Percentiles rank a stretch among this genome's conserved stretches.
Conservation (phyloP, 2,329 filamentous ascomycete genomes). For the Ceratocystis variospora region DNA sequence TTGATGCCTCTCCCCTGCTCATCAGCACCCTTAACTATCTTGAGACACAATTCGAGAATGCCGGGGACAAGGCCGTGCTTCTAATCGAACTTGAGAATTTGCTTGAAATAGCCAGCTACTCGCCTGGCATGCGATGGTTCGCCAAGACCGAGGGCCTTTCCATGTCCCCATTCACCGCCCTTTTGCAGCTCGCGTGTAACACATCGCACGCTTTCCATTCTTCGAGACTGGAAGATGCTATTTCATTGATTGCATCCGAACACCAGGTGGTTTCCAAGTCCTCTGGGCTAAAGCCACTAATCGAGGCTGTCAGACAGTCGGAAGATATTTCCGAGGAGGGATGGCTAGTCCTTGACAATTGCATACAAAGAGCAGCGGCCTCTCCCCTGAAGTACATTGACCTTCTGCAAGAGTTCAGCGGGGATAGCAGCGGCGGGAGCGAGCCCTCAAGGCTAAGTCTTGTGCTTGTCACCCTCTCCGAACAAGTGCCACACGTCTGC, state of each 20-base stretch:
- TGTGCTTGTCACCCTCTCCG: slow-evolving; percentile 53
- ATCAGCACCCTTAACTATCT: slow-evolving; percentile 52
- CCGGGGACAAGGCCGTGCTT: slow-evolving; percentile 39
- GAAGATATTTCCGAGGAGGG: slow-evolving; percentile 31
- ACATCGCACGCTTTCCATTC: slow-evolving; percentile 16
- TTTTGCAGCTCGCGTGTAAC: slow-evolving; percentile 38
- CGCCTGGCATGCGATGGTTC: slow-evolving; percentile 84
- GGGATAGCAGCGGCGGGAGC: slow-evolving; percentile 24
- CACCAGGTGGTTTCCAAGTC: slow-evolving; percentile 17
- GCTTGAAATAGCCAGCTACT: slow-evolving; percentile 64
- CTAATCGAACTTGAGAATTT: slow-evolving; percentile 69
- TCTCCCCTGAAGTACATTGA: slow-evolving; percentile 77
- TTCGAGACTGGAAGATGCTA: slow-evolving; percentile 12
- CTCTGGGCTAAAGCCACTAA: slow-evolving; percentile 13
- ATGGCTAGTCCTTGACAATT: slow-evolving; percentile 70
- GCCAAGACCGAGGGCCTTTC: slow-evolving; percentile 52
- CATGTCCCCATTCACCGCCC: slow-evolving; percentile 56
- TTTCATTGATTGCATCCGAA: slow-evolving; percentile 15
- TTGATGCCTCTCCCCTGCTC: slow-evolving; percentile 71
- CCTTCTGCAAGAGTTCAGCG: slow-evolving; percentile 39
- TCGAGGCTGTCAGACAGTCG: slow-evolving; percentile 15
- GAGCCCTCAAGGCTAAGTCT: slow-evolving; percentile 35
- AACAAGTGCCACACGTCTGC: slow-evolving; percentile 62
- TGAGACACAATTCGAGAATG: slow-evolving; percentile 39
- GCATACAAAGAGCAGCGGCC: slow-evolving; percentile 56